These are phyloP conservation scores for Pythium oligandrum DNA, from an alignment of 352 stramenopile genomes.

Conservation along the genomic window DNA sequence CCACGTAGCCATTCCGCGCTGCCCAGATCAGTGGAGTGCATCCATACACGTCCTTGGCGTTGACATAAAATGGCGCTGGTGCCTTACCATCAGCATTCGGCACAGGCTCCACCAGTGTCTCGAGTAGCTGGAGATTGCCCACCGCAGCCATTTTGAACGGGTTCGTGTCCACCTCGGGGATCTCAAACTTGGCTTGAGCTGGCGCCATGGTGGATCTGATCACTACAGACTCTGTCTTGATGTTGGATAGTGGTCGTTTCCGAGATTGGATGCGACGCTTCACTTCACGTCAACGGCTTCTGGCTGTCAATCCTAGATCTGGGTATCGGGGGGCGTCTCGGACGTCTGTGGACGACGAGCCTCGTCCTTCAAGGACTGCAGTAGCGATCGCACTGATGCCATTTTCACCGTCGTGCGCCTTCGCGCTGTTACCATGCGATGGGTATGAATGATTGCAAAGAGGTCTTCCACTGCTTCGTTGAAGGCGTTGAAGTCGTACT, in stretches of 20 bases:
- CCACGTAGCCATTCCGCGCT: conserved; percentile 77
- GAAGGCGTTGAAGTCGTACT: conserved; percentile 41
- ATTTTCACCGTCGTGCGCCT: conserved; percentile 30
- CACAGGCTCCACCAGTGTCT: conserved; percentile 56
- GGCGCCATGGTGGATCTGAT: conserved; percentile 20
- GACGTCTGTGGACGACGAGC: background rate
- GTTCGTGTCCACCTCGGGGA: conserved; percentile 78
- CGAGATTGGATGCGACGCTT: no score
- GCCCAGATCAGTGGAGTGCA: conserved; percentile 81
- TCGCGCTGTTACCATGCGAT: conserved; percentile 20
- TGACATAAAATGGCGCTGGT: conserved; percentile 55
- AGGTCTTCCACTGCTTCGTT: conserved; percentile 40
- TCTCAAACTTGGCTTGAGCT: conserved; percentile 51
- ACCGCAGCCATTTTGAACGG: conserved; percentile 84
- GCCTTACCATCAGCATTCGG: conserved; percentile 33
- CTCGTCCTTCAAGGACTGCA: no score
- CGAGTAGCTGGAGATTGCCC: conserved; percentile 67
- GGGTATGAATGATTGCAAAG: conserved; percentile 28
- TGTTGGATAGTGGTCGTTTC: no score
- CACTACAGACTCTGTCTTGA: no score
- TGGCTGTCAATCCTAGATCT: background rate
- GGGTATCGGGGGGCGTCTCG: background rate
- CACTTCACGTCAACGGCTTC: background rate
- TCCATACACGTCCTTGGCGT: conserved; percentile 74
- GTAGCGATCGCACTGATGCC: conserved; percentile 12